A percentile compares a stretch with the other conserved stretches of the same genome.
Conservation (phyloP, 305 asterid species). For the Fraxinus sp. region DNA sequence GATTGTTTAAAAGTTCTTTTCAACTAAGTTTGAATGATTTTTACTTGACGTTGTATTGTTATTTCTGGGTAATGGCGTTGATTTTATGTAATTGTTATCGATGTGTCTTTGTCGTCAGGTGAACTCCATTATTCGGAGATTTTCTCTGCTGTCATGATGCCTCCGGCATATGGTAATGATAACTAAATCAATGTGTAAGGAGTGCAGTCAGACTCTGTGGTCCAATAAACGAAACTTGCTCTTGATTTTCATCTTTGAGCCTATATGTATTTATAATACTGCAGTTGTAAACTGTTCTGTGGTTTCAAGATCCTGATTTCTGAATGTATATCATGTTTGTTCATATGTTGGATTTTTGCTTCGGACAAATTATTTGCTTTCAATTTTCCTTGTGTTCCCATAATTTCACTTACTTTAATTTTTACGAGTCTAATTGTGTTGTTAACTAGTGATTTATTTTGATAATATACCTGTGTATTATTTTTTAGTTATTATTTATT, state of each 20-base stretch:
- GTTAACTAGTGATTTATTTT: background rate
- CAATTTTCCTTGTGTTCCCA: background rate
- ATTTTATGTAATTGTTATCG: background rate
- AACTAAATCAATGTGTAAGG: background rate
- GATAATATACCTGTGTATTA: background rate
- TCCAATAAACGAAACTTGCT: constrained; percentile 16
- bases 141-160: background rate
- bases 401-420: background rate
- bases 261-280: constrained; percentile 22
- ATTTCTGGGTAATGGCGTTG: background rate
- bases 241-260: constrained; percentile 18
- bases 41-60: background rate
- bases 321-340: constrained; percentile 24
- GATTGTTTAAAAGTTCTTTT: background rate
- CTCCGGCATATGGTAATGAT: background rate
- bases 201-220: background rate
- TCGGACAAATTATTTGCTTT: background rate
- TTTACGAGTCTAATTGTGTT: background rate
- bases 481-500: too few relatives aligned
- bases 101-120: constrained; percentile 7
- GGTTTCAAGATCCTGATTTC: constrained; percentile 4
- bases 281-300: constrained; percentile 23
- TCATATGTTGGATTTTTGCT: constrained; percentile 11
- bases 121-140: background rate
- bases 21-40: background rate